Conservation (phyloP, 345 rosid species). For the Citrus sinensis region DVS_A1.0 CM039166.1:20315001-20315500, state of each 20-base stretch:
- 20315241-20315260: conserved; percentile 45
- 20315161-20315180: conserved; percentile 91
- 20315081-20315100: conserved; percentile 52
- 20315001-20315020: conserved; percentile 46
- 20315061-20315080: conserved; percentile 65
- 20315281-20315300: conserved; percentile 41
- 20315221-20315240: conserved; percentile 41
- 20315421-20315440: conserved; percentile 28
- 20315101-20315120: conserved; percentile 34
- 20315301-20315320: conserved; percentile 3
- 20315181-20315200: conserved; percentile 62
- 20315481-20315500: conserved; percentile 85
- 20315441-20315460: conserved; percentile 68
- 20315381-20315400: conserved; percentile 37
- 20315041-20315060: conserved; percentile 59
- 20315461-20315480: conserved; percentile 79
- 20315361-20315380: conserved; percentile 8
- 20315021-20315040: conserved; percentile 37
- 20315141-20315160: conserved; percentile 61
- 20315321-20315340: neutral
- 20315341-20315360: neutral
- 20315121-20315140: conserved; percentile 75
- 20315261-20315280: conserved; percentile 33
- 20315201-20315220: conserved; percentile 50
- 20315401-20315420: conserved; percentile 49